phyloP scores from a whole-genome alignment of 2,329 filamentous ascomycete species.

The Colletotrichum agaves region DNA sequence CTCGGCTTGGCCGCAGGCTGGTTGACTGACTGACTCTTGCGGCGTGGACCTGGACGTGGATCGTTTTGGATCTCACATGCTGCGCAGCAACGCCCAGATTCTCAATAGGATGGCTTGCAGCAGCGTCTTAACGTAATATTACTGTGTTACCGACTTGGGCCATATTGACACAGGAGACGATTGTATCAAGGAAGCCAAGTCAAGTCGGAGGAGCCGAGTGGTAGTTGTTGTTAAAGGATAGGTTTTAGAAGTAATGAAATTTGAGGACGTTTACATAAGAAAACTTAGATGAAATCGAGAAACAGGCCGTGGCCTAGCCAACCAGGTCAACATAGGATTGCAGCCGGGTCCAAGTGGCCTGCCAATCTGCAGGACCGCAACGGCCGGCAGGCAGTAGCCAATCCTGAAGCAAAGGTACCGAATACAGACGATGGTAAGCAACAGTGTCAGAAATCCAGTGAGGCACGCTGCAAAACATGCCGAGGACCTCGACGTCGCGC shows the following conservation, averaged over 20 bases:
- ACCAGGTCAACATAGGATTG: constrained; percentile 13
- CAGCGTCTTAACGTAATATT: constrained; percentile 24
- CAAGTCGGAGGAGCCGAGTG: background rate
- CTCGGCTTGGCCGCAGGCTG: constrained; percentile 12
- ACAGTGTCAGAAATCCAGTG: background rate
- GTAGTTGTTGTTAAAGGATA: background rate
- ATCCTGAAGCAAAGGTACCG: background rate
- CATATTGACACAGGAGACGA: constrained; percentile 8
- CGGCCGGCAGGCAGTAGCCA: constrained; percentile 10
- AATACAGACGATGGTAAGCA: constrained; percentile 1
- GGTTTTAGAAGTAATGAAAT: background rate
- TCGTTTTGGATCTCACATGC: constrained; percentile 37
- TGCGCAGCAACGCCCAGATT: constrained; percentile 23
- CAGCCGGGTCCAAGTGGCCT: constrained; percentile 17
- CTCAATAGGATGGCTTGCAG: constrained; percentile 30
- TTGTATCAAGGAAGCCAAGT: constrained; percentile 2
- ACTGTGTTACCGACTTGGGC: constrained; percentile 21
- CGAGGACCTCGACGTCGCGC: constrained; percentile 18
- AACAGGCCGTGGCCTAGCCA: constrained; percentile 11
- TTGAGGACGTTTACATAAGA: constrained; percentile 28
- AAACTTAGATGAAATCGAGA: constrained; percentile 9
- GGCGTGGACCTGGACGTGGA: constrained; percentile 11
- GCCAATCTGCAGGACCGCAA: constrained; percentile 10
- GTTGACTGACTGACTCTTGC: background rate
- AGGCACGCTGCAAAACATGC: background rate